Percentiles rank a stretch among this genome's conserved stretches.
These are phyloP conservation scores for Cylindrotheca fusiformis DNA, from an alignment of 108 stramenopile genomes.

Conservation along the genomic window DNA sequence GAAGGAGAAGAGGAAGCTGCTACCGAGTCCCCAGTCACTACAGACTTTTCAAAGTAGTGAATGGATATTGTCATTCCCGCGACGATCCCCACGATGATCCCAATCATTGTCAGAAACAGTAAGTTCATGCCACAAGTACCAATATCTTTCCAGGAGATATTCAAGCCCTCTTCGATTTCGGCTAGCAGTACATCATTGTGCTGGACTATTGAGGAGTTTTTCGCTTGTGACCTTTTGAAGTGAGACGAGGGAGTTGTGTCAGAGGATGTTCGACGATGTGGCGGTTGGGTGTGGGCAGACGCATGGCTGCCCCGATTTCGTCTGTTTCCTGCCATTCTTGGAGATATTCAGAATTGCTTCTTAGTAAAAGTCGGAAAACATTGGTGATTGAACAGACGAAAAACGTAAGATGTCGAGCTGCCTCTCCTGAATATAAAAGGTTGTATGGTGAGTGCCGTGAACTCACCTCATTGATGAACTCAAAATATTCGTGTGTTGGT, in stretches of 20 bases:
- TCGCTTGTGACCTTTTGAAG: too few relatives aligned
- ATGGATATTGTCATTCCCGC: conserved; percentile 41
- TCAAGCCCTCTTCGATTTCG: conserved; percentile 12
- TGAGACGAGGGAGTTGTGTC: too few relatives aligned
- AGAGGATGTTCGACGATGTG: too few relatives aligned
- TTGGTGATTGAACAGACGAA: neutral
- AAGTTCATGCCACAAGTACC: conserved; percentile 7
- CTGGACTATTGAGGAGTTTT: too few relatives aligned
- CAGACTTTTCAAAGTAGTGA: conserved; percentile 36
- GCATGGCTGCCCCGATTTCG: neutral
- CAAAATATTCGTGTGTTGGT: too few relatives aligned
- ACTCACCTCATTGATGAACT: too few relatives aligned
- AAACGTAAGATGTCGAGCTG: too few relatives aligned
- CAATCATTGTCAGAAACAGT: conserved; percentile 12
- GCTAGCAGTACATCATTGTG: neutral
- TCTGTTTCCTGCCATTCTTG: neutral
- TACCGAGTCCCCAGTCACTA: neutral
- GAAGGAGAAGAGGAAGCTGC: too few relatives aligned
- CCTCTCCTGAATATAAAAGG: too few relatives aligned
- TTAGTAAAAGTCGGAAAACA: neutral
- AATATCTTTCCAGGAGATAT: conserved; percentile 29
- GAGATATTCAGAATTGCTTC: neutral
- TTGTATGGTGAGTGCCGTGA: too few relatives aligned
- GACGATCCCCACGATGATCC: conserved; percentile 26
- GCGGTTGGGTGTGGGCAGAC: too few relatives aligned